These are phyloP conservation scores for Phialophora chinensis DNA, from an alignment of 2,329 filamentous ascomycete species.

Conservation along the genomic window DNA sequence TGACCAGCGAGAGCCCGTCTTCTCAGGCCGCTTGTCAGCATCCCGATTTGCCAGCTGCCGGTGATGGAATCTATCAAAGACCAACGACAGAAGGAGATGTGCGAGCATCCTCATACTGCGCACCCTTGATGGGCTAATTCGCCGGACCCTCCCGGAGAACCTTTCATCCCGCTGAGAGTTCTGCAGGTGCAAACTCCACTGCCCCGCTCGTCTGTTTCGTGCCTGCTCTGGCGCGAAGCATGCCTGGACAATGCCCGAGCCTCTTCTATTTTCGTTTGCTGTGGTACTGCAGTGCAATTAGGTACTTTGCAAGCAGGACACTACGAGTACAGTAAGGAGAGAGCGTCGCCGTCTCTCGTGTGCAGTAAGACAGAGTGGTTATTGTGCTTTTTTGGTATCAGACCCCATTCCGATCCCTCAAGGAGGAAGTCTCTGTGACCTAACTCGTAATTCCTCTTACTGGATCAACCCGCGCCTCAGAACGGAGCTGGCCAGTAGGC, in stretches of 20 bases:
- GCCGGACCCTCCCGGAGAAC: background rate
- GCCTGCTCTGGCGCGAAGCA: background rate
- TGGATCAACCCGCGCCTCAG: background rate
- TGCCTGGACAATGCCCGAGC: background rate
- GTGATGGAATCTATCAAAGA: background rate
- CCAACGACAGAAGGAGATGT: background rate
- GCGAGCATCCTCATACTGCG: background rate
- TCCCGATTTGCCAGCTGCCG: background rate
- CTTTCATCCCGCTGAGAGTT: background rate
- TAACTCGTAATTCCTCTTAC: background rate
- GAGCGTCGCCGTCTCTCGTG: background rate
- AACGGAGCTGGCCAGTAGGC: background rate
- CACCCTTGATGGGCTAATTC: background rate
- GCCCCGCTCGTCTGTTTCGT: background rate
- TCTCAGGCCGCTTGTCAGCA: background rate
- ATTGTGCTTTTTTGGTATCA: background rate
- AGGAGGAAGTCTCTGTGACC: background rate
- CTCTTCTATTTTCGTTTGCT: background rate
- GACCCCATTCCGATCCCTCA: background rate
- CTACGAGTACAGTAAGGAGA: background rate
- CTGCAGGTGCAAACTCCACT: conserved; percentile 1
- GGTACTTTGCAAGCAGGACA: background rate
- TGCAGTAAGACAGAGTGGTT: background rate
- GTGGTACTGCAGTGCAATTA: background rate
- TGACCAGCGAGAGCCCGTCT: background rate